A percentile compares a stretch with the other conserved stretches of the same genome.
These are phyloP conservation scores for Fraxinus platypoda DNA, from an alignment of 305 asterid species.

Conservation along the genomic window DNA sequence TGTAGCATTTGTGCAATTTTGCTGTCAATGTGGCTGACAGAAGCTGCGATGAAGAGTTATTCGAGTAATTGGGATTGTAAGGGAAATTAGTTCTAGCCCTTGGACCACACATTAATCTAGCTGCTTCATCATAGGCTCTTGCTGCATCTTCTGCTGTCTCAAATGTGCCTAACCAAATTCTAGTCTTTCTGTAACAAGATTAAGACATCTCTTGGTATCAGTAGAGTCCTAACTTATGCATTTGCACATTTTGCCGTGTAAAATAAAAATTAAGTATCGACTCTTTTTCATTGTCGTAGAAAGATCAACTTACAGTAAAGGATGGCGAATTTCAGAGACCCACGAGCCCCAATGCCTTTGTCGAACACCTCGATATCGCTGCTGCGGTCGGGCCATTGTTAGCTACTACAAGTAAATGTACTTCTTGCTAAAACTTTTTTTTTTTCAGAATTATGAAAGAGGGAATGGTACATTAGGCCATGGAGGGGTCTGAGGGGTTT, in stretches of 20 bases:
- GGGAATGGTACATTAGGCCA: constrained; percentile 2
- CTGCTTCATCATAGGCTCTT: constrained; percentile 71
- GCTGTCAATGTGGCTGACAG: constrained; percentile 66
- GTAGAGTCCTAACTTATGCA: not conserved
- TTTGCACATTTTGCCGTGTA: not conserved
- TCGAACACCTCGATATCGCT: constrained; percentile 69
- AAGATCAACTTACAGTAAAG: constrained; percentile 50
- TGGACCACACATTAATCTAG: constrained; percentile 62
- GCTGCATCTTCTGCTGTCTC: constrained; percentile 78
- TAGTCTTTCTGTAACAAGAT: constrained; percentile 44
- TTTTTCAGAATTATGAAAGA: not conserved
- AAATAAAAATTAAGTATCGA: not conserved
- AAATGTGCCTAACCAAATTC: constrained; percentile 73
- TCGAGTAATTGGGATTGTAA: constrained; percentile 42
- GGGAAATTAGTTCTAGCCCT: constrained; percentile 66
- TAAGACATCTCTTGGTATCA: not conserved
- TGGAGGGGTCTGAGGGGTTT: not conserved
- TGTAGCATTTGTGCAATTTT: constrained; percentile 60
- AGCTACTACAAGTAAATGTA: constrained; percentile 1
- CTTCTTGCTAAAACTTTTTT: not conserved
- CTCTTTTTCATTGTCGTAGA: not conserved
- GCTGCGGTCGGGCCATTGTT: constrained; percentile 57
- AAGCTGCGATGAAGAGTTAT: constrained; percentile 38
- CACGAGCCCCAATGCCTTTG: constrained; percentile 87
- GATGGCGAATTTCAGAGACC: constrained; percentile 86